Evolutionary conservation across 2,329 filamentous ascomycete species (phyloP), one percentile per base, ranked within the genome.

Genomic region (Aspergillus latus): DNA sequence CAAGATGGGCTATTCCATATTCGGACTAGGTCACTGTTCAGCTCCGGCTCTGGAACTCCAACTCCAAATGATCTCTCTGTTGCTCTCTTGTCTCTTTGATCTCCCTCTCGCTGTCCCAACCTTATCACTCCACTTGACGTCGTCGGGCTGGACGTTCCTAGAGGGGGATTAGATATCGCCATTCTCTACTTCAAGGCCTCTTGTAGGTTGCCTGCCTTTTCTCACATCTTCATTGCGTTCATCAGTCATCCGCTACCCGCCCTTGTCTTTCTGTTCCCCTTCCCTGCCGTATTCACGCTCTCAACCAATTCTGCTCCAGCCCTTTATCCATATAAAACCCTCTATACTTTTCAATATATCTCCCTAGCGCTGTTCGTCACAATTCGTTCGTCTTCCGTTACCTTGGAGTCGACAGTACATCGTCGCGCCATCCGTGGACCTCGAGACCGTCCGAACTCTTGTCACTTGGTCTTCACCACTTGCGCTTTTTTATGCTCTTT

Each of bases 141-240:
- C 37, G 45, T 62, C 57, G 59, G 59, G 58, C 59, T 59, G 58
- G 59, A 59, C 48, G 45, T 58, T 37, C 44, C 61, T 37, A 44
- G 62, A 54, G 56, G 51, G 46, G 61, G 48, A 48, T 61, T 57
- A 49, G 54, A 44, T 58, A 56, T 57, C 48, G 55, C 58, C 57
- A 42, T 55, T 43, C 52, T 60, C 56, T 60, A 59, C 61, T 52
- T 63, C 59, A 65, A 67, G 72, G 73, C 72, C 74, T 72, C 72
- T 75, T 74, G 72, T 76, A 74, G 72, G 72, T 75, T 64, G 72
- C 72, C 72, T 72, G 60, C 64, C 66, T 70, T 66, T 60, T 54
- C 61, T 57, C 60, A 55, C 60, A 57, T 58, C 62, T 62, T 60
- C 63, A 62, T 64, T 53, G 58, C 56, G 52, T 60, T 56, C 49